Evolutionary conservation across 2,329 filamentous ascomycete species (phyloP).

Genomic region (Penicillium oxalicum): DNA sequence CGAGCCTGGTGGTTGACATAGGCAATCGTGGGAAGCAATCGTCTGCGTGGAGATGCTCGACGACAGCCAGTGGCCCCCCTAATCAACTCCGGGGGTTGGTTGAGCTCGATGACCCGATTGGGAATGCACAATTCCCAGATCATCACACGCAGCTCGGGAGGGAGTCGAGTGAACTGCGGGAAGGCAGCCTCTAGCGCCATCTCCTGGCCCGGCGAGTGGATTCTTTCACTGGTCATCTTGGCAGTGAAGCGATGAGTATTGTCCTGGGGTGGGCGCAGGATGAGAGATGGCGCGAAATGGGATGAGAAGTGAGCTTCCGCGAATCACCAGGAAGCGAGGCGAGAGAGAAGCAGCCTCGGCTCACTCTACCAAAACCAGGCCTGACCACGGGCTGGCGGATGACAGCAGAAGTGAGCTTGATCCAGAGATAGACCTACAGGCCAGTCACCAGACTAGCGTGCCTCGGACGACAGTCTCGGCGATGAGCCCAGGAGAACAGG

Average conservation of each 20-base stretch:
- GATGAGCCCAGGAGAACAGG: too few species aligned
- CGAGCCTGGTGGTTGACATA: neutral
- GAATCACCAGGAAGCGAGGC: too few species aligned
- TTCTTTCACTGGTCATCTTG: neutral
- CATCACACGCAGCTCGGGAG: neutral
- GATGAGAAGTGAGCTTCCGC: too few species aligned
- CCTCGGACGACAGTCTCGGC: too few species aligned
- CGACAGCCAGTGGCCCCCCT: neutral
- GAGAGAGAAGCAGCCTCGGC: too few species aligned
- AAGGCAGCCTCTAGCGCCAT: neutral
- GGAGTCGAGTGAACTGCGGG: neutral
- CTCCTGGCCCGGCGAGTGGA: neutral
- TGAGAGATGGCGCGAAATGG: neutral
- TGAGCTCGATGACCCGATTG: neutral
- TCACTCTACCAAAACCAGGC: too few species aligned
- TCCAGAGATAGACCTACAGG: too few species aligned
- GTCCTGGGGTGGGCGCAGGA: neutral
- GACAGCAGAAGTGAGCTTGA: too few species aligned
- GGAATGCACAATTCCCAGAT: conserved; percentile 1
- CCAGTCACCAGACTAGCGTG: too few species aligned
- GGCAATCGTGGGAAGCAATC: neutral
- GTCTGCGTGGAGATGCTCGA: neutral
- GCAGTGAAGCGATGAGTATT: neutral
- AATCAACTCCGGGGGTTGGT: neutral
- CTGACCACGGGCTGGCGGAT: too few species aligned